Percentiles rank a stretch among this genome's conserved stretches.
These are phyloP conservation scores for Parmelia sp. DNA, from an alignment of 495 filamentous ascomycete species.

Conservation along the genomic window DNA sequence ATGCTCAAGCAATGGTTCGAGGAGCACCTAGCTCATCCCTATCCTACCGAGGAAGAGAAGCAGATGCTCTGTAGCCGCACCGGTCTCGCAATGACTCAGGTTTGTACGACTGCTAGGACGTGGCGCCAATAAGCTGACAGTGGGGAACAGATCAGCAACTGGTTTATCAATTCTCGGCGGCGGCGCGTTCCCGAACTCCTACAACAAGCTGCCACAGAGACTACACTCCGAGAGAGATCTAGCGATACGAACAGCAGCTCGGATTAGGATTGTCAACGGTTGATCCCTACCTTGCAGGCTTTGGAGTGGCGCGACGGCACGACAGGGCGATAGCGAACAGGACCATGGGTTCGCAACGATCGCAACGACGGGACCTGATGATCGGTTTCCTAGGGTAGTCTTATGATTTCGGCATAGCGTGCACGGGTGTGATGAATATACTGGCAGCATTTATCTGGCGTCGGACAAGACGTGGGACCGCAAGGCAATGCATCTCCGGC, in stretches of 20 bases:
- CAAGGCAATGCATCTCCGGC: not conserved
- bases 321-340: not conserved
- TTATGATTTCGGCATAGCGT: constrained; percentile 1
- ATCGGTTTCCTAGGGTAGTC: not conserved
- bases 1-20: constrained; percentile 75
- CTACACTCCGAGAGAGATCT: constrained; percentile 18
- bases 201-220: constrained; percentile 38
- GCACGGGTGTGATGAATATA: not conserved
- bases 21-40: constrained; percentile 71
- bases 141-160: constrained; percentile 71
- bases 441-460: not conserved
- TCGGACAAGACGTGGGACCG: not conserved
- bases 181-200: constrained; percentile 66
- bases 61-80: constrained; percentile 70
- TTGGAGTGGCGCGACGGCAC: not conserved
- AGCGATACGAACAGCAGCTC: constrained; percentile 18
- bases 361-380: not conserved
- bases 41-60: constrained; percentile 89
- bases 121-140: not conserved
- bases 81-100: constrained; percentile 74
- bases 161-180: constrained; percentile 89
- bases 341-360: not conserved
- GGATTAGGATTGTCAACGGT: constrained; percentile 4
- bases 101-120: constrained; percentile 27
- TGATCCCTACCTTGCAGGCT: not conserved